Conservation (phyloP, 2,329 filamentous ascomycete genomes). For the Penicillium freii region DNA sequence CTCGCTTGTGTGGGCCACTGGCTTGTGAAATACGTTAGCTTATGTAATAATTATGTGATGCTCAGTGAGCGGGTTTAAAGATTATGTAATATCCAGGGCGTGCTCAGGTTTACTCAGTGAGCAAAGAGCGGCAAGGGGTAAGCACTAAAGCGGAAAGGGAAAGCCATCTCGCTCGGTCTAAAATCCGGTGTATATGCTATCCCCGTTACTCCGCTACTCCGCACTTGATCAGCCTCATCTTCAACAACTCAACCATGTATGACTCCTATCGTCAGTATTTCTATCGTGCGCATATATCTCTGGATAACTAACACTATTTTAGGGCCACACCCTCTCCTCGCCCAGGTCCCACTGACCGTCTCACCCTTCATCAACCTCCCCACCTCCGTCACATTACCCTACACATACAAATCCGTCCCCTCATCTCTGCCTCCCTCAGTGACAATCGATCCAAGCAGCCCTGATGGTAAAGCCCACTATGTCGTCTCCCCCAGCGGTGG, state of each 20-base stretch:
- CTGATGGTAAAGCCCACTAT: constrained; percentile 60
- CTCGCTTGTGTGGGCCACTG: too few relatives aligned
- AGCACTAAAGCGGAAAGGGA: too few relatives aligned
- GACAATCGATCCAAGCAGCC: constrained; percentile 51
- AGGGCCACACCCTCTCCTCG: constrained; percentile 82
- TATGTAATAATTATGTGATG: too few relatives aligned
- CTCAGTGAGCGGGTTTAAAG: too few relatives aligned
- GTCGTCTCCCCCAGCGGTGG: constrained; percentile 75
- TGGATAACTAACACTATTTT: constrained; percentile 1
- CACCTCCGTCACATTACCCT: constrained; percentile 84
- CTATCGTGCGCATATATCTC: background rate
- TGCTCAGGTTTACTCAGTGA: too few relatives aligned
- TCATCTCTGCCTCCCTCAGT: constrained; percentile 77
- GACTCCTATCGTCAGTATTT: constrained; percentile 44
- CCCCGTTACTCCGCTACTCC: constrained; percentile 8
- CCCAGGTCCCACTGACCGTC: constrained; percentile 88
- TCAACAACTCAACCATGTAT: constrained; percentile 37
- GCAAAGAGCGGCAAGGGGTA: too few relatives aligned
- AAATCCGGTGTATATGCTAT: too few relatives aligned
- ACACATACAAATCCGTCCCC: constrained; percentile 89
- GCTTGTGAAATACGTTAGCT: too few relatives aligned
- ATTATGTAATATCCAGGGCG: too few relatives aligned
- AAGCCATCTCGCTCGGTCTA: too few relatives aligned
- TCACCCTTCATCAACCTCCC: constrained; percentile 93
- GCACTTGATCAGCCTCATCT: background rate